A percentile compares a stretch with the other conserved stretches of the same genome.
phyloP scores from a whole-genome alignment of 352 stramenopile species.

The Phytophthora aleatoria region DNA sequence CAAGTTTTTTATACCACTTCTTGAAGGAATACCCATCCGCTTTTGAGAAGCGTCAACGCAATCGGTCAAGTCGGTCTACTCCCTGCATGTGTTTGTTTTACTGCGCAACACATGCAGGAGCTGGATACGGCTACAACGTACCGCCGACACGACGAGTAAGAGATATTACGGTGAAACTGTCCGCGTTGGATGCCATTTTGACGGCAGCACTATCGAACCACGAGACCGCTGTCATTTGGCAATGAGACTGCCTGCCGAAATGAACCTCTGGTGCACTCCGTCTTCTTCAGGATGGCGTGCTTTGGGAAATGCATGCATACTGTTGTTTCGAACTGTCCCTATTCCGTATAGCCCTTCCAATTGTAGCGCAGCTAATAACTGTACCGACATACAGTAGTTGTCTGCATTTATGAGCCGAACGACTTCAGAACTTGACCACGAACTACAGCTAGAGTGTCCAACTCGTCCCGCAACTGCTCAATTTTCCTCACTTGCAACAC shows the following conservation, averaged over 20 bases:
- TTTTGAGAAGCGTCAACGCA: constrained; percentile 27
- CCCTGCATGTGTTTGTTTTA: constrained; percentile 45
- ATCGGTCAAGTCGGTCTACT: constrained; percentile 28
- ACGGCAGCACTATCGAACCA: constrained; percentile 36
- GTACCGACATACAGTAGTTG: constrained; percentile 45
- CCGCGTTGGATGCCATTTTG: constrained; percentile 33
- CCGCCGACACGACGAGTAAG: constrained; percentile 20
- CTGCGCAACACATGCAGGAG: constrained; percentile 22
- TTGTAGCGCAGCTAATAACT: constrained; percentile 25
- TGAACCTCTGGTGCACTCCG: constrained; percentile 6
- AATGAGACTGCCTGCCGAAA: constrained; percentile 22
- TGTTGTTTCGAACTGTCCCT: constrained; percentile 25
- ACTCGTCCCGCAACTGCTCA: constrained; percentile 5
- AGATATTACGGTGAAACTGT: constrained; percentile 14
- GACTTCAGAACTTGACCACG: constrained; percentile 22
- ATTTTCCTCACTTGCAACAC: constrained; percentile 8
- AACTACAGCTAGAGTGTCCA: background rate
- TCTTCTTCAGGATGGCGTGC: constrained; percentile 26
- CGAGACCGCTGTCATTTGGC: constrained; percentile 21
- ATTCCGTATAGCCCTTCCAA: constrained; percentile 19
- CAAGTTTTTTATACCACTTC: constrained; percentile 43
- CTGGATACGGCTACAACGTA: constrained; percentile 10
- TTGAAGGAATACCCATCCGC: constrained; percentile 32
- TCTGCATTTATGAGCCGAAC: constrained; percentile 36
- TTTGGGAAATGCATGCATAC: constrained; percentile 31